phyloP scores from a whole-genome alignment of 2,329 filamentous ascomycete genomes.

The Madurella mycetomatis region DNA sequence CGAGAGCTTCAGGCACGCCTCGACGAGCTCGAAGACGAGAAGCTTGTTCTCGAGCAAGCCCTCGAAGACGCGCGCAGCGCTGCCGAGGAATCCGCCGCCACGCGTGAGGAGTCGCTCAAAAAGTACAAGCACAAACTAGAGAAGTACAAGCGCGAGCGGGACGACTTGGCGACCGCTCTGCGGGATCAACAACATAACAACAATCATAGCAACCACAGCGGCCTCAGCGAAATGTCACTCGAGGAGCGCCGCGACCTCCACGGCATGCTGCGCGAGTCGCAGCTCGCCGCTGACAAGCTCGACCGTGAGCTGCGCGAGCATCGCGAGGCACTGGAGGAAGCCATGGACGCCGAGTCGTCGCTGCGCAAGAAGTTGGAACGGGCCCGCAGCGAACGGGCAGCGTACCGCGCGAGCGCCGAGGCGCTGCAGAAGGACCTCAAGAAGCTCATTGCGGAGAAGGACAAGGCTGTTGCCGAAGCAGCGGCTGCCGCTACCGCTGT shows the following conservation, averaged over 20 bases:
- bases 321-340: slow-evolving; percentile 58
- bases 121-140: slow-evolving; percentile 48
- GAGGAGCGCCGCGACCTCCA: slow-evolving; percentile 58
- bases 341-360: slow-evolving; percentile 53
- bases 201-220: slow-evolving; percentile 26
- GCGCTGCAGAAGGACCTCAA: slow-evolving; percentile 51
- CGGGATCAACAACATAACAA: slow-evolving; percentile 29
- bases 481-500: slow-evolving; percentile 31
- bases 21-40: slow-evolving; percentile 55
- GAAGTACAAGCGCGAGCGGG: slow-evolving; percentile 47
- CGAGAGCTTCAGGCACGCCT: slow-evolving; percentile 52
- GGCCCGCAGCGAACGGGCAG: slow-evolving; percentile 60
- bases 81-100: slow-evolving; percentile 43
- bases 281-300: slow-evolving; percentile 63
- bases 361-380: slow-evolving; percentile 66
- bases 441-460: slow-evolving; percentile 39
- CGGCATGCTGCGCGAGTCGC: slow-evolving; percentile 56
- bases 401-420: slow-evolving; percentile 50
- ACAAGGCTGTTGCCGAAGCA: slow-evolving; percentile 37
- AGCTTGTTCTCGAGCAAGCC: slow-evolving; percentile 53
- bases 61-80: slow-evolving; percentile 52
- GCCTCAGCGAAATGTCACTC: slow-evolving; percentile 39
- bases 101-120: slow-evolving; percentile 41
- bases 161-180: slow-evolving; percentile 33
- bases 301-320: slow-evolving; percentile 68